Evolutionary conservation across 129 eudicot genomes (phyloP).

Genomic region (Flaveria trinervia): DNA sequence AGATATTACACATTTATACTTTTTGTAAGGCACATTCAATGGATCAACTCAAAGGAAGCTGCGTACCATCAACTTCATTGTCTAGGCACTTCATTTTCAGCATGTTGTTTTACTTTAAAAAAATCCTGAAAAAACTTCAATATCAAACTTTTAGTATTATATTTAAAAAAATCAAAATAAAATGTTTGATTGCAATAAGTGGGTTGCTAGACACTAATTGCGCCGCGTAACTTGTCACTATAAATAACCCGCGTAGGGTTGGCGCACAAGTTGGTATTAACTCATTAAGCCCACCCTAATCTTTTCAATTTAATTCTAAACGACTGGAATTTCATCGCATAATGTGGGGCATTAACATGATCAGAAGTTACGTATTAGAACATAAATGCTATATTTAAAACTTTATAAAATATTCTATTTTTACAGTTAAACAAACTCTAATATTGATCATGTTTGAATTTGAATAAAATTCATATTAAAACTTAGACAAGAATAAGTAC

Average conservation of each 20-base stretch:
- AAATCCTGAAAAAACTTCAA: neutral
- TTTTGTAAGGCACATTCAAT: slow-evolving; percentile 36
- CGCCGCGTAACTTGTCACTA: slow-evolving; percentile 3
- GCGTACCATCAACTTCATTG: slow-evolving; percentile 40
- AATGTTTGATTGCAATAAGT: neutral
- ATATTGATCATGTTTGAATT: too few relatives aligned
- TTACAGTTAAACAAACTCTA: too few relatives aligned
- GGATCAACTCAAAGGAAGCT: slow-evolving; percentile 38
- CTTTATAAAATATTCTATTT: too few relatives aligned
- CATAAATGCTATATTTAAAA: too few relatives aligned
- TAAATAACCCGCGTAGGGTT: neutral
- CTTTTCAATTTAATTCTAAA: too few relatives aligned
- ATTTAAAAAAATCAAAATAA: neutral
- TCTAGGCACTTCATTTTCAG: slow-evolving; percentile 12
- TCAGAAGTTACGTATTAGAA: too few relatives aligned
- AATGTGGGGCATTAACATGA: too few relatives aligned
- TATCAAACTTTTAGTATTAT: neutral
- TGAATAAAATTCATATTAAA: too few relatives aligned
- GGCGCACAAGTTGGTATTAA: slow-evolving; percentile 3
- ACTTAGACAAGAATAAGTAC: too few relatives aligned
- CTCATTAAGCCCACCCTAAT: neutral
- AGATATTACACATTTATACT: slow-evolving; percentile 32
- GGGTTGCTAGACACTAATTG: neutral
- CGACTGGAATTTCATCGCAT: too few relatives aligned
- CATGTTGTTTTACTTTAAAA: neutral